Base-by-base conservation (phyloP, 176 grass and related monocot species). In the Triticum timopheevii region DNA sequence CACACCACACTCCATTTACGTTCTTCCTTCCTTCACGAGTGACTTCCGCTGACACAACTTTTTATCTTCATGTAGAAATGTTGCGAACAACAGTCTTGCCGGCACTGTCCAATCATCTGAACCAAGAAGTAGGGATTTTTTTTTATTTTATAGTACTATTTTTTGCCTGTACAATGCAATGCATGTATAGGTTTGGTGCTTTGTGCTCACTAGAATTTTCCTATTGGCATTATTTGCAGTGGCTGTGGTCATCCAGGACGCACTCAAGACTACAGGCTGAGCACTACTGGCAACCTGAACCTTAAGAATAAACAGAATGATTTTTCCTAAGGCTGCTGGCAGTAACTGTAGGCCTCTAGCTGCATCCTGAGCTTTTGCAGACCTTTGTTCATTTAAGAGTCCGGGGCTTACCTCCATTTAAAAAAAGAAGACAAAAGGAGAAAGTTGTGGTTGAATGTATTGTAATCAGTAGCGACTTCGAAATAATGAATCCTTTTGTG, bases 71-170 rank as follows among this genome's bases (percentile, higher is more conserved):
- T 22, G 10, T 80, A 90, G 89, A 87, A 90, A 90, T 75, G 82
- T 90, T 61, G 85, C 44, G 5, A 27, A 66, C 17, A 90, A 87
- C 67, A 25, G 76, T 65, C 11, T 90, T 67, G 16, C 4, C 0
- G 89, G 89, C 15, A 90, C 85, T 38, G 75, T 49, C 19, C 45
- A 45, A 74, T 90, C 85, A 80, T n/a, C 74, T 38, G 10, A 22
- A 16, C 64, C 47, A 7, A 90, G 76, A 90, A 80, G 85, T 90
- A 75, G 30, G 15, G 17, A 50, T 50, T 0, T 47, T 44, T 49
- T 50, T 5, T 13, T 44, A 45, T 45, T 45, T 45, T 38, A 38
- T 38, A 38, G 9, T 42, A 3, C 9, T 50, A 50, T 16, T 5
- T 16, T 50, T 6, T 50, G 4, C 13, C 0, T 49, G 47, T 49